These are phyloP conservation scores for Amphichorda felina DNA, from an alignment of 2,329 filamentous ascomycete genomes.

Conservation along the genomic window DNA sequence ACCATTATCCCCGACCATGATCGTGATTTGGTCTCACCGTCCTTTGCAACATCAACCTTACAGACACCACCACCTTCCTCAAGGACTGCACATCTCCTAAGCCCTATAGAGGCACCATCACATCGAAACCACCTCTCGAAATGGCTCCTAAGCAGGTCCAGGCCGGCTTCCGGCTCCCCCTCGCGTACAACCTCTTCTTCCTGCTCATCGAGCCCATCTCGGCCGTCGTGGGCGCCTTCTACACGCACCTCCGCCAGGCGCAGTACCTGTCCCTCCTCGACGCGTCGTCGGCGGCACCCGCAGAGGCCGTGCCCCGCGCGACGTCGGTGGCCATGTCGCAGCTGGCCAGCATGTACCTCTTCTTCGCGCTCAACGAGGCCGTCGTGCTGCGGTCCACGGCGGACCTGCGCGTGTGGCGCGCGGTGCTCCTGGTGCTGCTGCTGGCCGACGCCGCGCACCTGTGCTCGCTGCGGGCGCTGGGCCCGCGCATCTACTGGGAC, in stretches of 20 bases:
- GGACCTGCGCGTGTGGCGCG: constrained; percentile 58
- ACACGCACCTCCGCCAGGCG: constrained; percentile 33
- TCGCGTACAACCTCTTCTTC: constrained; percentile 61
- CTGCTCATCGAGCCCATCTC: constrained; percentile 56
- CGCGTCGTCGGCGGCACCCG: constrained; percentile 23
- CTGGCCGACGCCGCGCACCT: constrained; percentile 70
- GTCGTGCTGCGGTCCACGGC: constrained; percentile 58
- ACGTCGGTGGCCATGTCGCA: constrained; percentile 61
- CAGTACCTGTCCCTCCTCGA: constrained; percentile 56
- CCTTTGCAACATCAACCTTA: too few relatives aligned
- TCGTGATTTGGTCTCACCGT: too few relatives aligned
- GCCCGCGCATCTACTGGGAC: constrained; percentile 51
- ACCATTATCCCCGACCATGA: too few relatives aligned
- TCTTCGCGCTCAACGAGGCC: constrained; percentile 68
- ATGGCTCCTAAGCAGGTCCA: not conserved
- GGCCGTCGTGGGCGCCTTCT: constrained; percentile 40
- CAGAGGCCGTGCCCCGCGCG: constrained; percentile 35
- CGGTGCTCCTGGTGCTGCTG: constrained; percentile 54
- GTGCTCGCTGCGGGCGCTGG: constrained; percentile 50
- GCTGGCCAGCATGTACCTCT: constrained; percentile 66
- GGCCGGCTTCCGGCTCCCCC: constrained; percentile 37
- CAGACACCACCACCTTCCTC: too few relatives aligned
- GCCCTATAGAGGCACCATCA: too few relatives aligned
- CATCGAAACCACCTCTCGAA: too few relatives aligned
- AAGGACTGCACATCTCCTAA: too few relatives aligned